Base-by-base conservation (phyloP, 768 basidiomycete species). In the Filobasidium wieringae region DNA sequence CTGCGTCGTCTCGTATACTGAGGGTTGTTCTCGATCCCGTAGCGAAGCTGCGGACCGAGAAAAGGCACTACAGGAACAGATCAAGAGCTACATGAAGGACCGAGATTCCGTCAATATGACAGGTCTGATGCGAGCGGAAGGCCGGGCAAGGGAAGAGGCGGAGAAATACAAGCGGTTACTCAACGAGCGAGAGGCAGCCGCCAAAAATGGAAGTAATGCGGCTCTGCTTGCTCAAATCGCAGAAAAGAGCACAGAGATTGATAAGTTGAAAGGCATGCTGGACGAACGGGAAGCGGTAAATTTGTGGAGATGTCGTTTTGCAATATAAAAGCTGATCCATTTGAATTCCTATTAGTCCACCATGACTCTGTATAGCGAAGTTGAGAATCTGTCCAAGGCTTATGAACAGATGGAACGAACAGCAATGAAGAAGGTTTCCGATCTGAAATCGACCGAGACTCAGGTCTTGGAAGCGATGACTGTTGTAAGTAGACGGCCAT, bases 331-430 rank as follows among this genome's bases (percentile, higher is more conserved):
- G 24, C 32, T 14, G 2, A n/a, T 26, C 9, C 8, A 1, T 22
- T 57, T 43, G 40, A 51, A 1, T 34, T 37, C 14, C 12, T 29
- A 22, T 2, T 17, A n/a, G 39, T 19, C 52, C 50, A 51, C 51
- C 11, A 58, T 82, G 14, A 80, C 86, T 19, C 75, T 95, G 19
- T 93, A 87, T 64, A 77, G 81, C 19, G 92, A 96, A 73, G 74
- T 96, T 6, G 90, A 93, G 60, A 83, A 83, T 61, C 68, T 99
- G 15, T 88, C 90, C 15, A 79, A 82, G 32, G 83, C 88, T 0
- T 96, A 90, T 88, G 88, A 93, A 67, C 75, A 79, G 24, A 77
- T 90, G 24, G 88, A 92, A 62, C 79, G 79, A 32, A 87, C 88
- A 63, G 79, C 89, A 36, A 82, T 85, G 65, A 85, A 79, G 71